phyloP scores from a whole-genome alignment of 2,329 filamentous ascomycete species.

The Penicillium sp. region DNA sequence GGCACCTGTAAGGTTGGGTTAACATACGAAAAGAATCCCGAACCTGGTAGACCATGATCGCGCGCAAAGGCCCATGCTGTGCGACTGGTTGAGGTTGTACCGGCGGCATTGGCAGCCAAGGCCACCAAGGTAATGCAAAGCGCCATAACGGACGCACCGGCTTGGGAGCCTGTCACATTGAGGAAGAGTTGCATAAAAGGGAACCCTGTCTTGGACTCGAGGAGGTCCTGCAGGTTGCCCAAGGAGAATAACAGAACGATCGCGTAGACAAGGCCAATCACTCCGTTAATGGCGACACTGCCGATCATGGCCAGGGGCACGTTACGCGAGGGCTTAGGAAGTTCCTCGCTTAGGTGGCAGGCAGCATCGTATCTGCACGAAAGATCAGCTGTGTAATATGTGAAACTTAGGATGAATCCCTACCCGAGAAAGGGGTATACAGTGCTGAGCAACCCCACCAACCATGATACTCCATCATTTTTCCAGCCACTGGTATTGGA shows the following conservation, averaged over 20 bases:
- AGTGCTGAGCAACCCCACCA: conserved; percentile 18
- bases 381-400: background rate
- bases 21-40: conserved; percentile 42
- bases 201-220: conserved; percentile 44
- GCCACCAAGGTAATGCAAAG: conserved; percentile 15
- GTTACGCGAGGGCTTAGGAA: conserved; percentile 28
- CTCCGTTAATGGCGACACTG: conserved; percentile 43
- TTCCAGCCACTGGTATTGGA: conserved; percentile 22
- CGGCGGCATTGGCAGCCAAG: conserved; percentile 19
- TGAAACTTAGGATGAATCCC: background rate
- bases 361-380: conserved; percentile 39
- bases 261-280: conserved; percentile 47
- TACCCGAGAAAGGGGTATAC: conserved; percentile 23
- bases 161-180: conserved; percentile 15
- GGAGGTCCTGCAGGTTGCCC: conserved; percentile 40
- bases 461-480: conserved; percentile 20
- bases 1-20: conserved; percentile 46
- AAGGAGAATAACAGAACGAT: conserved; percentile 48
- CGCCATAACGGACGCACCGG: conserved; percentile 14
- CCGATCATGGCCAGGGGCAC: conserved; percentile 37
- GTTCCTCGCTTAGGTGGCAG: conserved; percentile 42
- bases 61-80: conserved; percentile 53
- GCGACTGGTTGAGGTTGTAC: conserved; percentile 20
- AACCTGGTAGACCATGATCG: conserved; percentile 51
- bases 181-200: conserved; percentile 46